Percentiles rank a stretch among this genome's conserved stretches.
Conservation (phyloP, 2,329 filamentous ascomycete genomes). For the Colletotrichum chrysophilum region DNA sequence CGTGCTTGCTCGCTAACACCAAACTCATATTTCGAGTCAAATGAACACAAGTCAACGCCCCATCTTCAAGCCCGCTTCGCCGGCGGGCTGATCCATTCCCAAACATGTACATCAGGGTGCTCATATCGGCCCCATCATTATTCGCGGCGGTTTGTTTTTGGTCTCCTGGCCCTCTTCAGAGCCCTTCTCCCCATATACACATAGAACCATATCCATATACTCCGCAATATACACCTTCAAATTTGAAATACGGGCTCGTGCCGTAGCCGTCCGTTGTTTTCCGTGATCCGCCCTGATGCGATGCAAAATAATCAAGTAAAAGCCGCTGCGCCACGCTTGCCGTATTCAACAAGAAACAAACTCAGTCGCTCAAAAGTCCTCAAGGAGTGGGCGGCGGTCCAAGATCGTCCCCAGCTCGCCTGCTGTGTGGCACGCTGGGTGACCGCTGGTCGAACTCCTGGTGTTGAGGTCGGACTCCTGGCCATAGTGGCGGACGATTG, state of each 20-base stretch:
- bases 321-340: conserved; percentile 16
- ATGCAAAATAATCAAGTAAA: conserved; percentile 3
- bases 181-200: background rate
- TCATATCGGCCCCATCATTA: background rate
- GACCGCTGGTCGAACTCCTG: conserved; percentile 29
- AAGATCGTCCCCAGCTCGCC: conserved; percentile 29
- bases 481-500: conserved; percentile 47
- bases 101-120: background rate
- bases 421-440: background rate
- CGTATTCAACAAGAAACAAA: background rate
- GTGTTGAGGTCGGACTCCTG: conserved; percentile 41
- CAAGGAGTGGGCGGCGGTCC: background rate
- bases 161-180: background rate
- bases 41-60: background rate
- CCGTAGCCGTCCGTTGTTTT: background rate
- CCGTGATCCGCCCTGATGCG: conserved; percentile 11
- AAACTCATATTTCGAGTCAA: background rate
- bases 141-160: background rate
- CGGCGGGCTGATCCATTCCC: background rate
- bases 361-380: background rate
- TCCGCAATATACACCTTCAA: background rate
- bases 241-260: background rate
- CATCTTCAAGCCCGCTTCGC: background rate
- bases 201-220: background rate
- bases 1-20: background rate